Percentiles rank a stretch among this genome's conserved stretches.
phyloP scores from a whole-genome alignment of 108 stramenopile genomes.

The Nitzschia sp. region DNA sequence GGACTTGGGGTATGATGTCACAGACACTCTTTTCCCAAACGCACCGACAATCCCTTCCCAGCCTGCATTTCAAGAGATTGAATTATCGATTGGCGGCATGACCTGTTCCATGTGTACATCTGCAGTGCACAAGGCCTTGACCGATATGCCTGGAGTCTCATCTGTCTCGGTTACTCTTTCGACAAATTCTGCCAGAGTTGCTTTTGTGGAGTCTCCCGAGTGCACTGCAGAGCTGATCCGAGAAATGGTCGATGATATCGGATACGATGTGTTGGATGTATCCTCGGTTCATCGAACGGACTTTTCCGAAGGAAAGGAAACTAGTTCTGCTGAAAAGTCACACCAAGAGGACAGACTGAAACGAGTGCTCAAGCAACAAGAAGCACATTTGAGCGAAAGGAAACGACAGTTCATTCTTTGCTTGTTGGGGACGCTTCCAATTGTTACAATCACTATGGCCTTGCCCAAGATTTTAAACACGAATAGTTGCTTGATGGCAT shows the following conservation, averaged over 20 bases:
- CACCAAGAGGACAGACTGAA: conserved; percentile 37
- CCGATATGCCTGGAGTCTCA: conserved; percentile 22
- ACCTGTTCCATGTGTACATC: conserved; percentile 31
- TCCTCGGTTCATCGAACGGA: neutral
- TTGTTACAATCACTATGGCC: conserved; percentile 48
- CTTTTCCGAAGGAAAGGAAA: neutral
- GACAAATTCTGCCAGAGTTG: conserved; percentile 31
- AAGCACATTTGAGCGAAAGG: conserved; percentile 27
- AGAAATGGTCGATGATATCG: conserved; percentile 45
- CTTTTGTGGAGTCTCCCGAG: conserved; percentile 15
- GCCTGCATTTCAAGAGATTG: conserved; percentile 16
- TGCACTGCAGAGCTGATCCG: conserved; percentile 21
- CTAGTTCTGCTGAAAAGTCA: neutral
- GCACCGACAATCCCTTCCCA: neutral
- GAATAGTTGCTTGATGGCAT: conserved; percentile 6
- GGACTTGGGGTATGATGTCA: conserved; percentile 47
- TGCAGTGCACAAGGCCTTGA: conserved; percentile 24
- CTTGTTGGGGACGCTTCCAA: conserved; percentile 43
- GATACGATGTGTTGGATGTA: conserved; percentile 39
- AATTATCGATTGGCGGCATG: conserved; percentile 31
- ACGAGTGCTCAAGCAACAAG: conserved; percentile 36
- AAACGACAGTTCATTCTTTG: conserved; percentile 38
- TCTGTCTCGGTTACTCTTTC: conserved; percentile 34
- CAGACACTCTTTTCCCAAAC: conserved; percentile 22
- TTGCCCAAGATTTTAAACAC: conserved; percentile 29